Evolutionary conservation across 345 rosid genomes (phyloP), one percentile per base, ranked within the genome.

Genomic region (Linum usitatissimum): DNA sequence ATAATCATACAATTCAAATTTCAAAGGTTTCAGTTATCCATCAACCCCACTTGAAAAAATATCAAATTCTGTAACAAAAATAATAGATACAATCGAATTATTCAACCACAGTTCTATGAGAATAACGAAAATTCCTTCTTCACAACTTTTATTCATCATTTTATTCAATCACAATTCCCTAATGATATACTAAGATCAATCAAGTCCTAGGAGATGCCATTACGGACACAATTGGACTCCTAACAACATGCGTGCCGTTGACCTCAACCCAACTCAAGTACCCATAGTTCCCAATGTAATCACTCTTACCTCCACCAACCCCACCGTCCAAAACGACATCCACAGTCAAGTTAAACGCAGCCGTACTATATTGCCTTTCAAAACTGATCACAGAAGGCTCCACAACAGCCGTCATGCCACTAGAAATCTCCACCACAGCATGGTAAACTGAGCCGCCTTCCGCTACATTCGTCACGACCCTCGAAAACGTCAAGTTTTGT

Each of bases 161-260:
- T 34, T 34, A 34, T 34, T 34, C 38, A 34, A 34, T 4, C 38
- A 34, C 38, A 34, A 5, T 34, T 3, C 38, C 38, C 5, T 34
- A 34, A 34, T 7, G 38, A 34, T 34, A 34, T 23, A 23, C 28
- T 2, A 34, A 55, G 58, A 55, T 55, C 12, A 55, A 18, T 57
- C 34, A 57, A 23, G 60, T 60, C 34, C 21, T 59, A 7, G 36
- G 31, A 4, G 60, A 53, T 31, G 83, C 83, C 59, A 59, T 72
- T 18, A 78, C 84, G 51, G 84, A 80, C 56, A 76, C 78, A 53
- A 80, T 74, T 38, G 79, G 79, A 75, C 79, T 80, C 63, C 64
- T 74, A 40, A 81, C 78, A 0, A 60, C 61, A 55, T 66, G 84
- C 0, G 58, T 66, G 21, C 79, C 81, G 15, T 76, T 70, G 3